Evolutionary conservation across 164 flowering plant species (phyloP), one percentile per base, ranked within the genome.

Genomic region (Euptelea pleiosperma): DNA sequence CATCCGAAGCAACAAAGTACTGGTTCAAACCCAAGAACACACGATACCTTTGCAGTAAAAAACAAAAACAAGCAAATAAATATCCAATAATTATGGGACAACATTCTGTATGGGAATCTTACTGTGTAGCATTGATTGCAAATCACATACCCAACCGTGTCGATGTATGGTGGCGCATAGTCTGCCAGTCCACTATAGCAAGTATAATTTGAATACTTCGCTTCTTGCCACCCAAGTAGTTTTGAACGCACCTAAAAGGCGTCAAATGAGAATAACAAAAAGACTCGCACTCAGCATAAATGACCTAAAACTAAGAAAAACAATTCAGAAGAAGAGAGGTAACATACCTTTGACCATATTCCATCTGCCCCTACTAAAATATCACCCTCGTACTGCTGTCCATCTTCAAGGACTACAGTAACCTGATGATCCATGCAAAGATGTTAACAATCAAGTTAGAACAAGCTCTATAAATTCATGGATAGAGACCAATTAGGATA

Each of bases 331-430:
- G 7, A 19, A 50, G 16, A 19, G 25, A 35, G 48, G 45, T 37
- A 24, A 31, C 28, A 2, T 65, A 74, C 77, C 55, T 60, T 45
- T 15, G 77, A 74, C 77, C 74, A 63, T 29, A 74, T 66, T 51
- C 77, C 77, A 70, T 70, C 77, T 11, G 74, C 77, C 39, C 77
- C 77, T 56, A 74, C 71, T 31, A 70, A 64, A 47, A 74, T 25
- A 46, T 74, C 77, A 34, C 72, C 77, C 51, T 74, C 77, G 37
- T 54, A 60, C 25, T 46, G 43, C 31, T 35, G 52, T 14, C 77
- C 77, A 44, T 61, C 63, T 44, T 67, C 69, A 60, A 70, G 74
- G 29, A 55, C 48, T 25, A 57, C 69, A 8, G 63, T 57, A 15
- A 74, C 77, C 77, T 74, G 57, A 50, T 25, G 58, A 34, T 14